These are phyloP conservation scores for Penicillium desertorum DNA, from an alignment of 495 filamentous ascomycete genomes.

Conservation along the genomic window DNA sequence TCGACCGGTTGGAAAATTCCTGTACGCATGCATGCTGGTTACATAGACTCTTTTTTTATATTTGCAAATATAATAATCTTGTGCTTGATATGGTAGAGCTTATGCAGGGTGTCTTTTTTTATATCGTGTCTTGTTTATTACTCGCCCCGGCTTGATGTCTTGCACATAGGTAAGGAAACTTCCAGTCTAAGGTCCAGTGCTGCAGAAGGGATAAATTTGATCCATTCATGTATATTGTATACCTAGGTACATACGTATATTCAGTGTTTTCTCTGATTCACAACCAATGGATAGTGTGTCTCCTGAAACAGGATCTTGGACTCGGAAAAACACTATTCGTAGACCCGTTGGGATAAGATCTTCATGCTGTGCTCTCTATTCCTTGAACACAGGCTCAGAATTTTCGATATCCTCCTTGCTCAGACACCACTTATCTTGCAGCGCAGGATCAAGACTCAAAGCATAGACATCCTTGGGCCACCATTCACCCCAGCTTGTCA, in stretches of 20 bases:
- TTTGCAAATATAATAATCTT: conserved; percentile 9
- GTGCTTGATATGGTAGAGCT: background rate
- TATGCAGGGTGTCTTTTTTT: no score
- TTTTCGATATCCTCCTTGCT: conserved; percentile 31
- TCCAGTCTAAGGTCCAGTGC: background rate
- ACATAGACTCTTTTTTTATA: conserved; percentile 3
- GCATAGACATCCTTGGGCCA: conserved; percentile 33
- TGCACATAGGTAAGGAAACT: background rate
- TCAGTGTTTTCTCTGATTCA: background rate
- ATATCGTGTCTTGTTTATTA: no score
- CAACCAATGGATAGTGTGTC: background rate
- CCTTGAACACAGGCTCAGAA: conserved; percentile 12
- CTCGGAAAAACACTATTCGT: no score
- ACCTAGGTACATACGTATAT: no score
- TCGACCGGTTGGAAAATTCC: background rate
- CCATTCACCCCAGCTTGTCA: conserved; percentile 39
- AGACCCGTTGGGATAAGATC: background rate
- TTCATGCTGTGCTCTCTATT: background rate
- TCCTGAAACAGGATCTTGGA: background rate
- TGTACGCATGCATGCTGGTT: background rate
- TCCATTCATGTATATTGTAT: background rate
- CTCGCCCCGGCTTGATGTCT: no score
- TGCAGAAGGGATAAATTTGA: background rate
- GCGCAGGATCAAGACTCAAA: conserved; percentile 20
- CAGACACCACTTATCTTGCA: conserved; percentile 34